Conservation (phyloP, 75 land plant species). For the Selaginella tamariscina region DNA sequence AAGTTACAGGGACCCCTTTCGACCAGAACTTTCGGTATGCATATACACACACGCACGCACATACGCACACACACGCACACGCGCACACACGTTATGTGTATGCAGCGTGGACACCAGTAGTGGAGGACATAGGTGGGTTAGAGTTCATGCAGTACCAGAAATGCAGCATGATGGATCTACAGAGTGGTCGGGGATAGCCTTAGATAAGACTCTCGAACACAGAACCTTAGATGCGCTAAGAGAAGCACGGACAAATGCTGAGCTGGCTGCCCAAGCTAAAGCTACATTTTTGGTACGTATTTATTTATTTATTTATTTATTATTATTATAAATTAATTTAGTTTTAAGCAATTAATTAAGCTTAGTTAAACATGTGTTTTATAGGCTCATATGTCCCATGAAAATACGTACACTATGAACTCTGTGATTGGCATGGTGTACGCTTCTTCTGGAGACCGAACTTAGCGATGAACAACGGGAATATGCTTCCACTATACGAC, state of each 20-base stretch:
- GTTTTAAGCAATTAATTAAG: no score
- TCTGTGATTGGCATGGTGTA: background rate
- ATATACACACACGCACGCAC: no score
- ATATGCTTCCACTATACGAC: background rate
- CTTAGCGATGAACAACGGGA: slow-evolving; percentile 9
- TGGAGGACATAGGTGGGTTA: background rate
- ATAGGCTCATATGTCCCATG: slow-evolving; percentile 12
- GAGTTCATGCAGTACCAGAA: slow-evolving; percentile 6
- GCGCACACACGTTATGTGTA: no score
- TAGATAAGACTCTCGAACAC: background rate
- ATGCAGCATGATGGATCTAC: background rate
- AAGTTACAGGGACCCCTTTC: background rate
- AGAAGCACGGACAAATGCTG: slow-evolving; percentile 6
- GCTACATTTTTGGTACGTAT: background rate
- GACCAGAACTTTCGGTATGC: background rate
- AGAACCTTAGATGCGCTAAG: background rate
- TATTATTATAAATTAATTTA: background rate
- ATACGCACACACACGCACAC: no score
- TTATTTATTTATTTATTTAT: background rate
- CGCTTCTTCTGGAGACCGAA: slow-evolving; percentile 1
- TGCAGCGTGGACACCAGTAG: background rate
- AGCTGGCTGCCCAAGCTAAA: slow-evolving; percentile 3
- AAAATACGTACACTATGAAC: background rate
- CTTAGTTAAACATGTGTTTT: background rate
- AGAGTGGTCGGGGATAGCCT: slow-evolving; percentile 1